phyloP scores from a whole-genome alignment of 129 eudicot species.

The Scalesia atractyloides region DNA sequence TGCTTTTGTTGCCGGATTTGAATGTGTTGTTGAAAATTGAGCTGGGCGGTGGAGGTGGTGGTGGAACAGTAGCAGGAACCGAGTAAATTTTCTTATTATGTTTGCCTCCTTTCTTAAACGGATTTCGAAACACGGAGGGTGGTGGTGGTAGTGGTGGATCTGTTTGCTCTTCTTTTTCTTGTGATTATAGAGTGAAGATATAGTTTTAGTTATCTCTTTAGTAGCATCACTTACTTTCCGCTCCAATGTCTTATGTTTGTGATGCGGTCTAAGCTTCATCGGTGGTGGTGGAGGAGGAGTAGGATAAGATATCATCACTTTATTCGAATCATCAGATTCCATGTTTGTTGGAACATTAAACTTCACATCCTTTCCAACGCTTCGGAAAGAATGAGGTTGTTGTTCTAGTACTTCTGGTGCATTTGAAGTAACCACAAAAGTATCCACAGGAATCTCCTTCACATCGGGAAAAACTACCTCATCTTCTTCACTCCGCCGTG shows the following conservation, averaged over 20 bases:
- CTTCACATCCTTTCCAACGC: conserved; percentile 33
- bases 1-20: conserved; percentile 55
- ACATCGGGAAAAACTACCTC: conserved; percentile 35
- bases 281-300: conserved; percentile 38
- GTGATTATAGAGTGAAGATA: conserved; percentile 65
- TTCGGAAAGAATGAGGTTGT: conserved; percentile 46
- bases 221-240: conserved; percentile 50
- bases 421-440: conserved; percentile 29
- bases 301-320: conserved; percentile 4
- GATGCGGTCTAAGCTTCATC: conserved; percentile 23
- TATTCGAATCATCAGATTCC: conserved; percentile 17
- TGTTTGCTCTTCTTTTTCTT: conserved; percentile 49
- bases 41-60: conserved; percentile 51
- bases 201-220: conserved; percentile 46
- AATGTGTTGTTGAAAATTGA: conserved; percentile 67
- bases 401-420: not conserved
- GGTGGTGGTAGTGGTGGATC: conserved; percentile 42
- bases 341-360: not conserved
- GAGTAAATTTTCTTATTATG: conserved; percentile 45
- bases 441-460: conserved; percentile 68
- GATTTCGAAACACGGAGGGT: conserved; percentile 49
- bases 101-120: conserved; percentile 59
- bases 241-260: conserved; percentile 24
- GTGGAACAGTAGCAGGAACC: conserved; percentile 29
- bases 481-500: conserved; percentile 28